Evolutionary conservation across 23 red algal genomes (phyloP).

Genomic region (Gracilaria domingensis): DNA sequence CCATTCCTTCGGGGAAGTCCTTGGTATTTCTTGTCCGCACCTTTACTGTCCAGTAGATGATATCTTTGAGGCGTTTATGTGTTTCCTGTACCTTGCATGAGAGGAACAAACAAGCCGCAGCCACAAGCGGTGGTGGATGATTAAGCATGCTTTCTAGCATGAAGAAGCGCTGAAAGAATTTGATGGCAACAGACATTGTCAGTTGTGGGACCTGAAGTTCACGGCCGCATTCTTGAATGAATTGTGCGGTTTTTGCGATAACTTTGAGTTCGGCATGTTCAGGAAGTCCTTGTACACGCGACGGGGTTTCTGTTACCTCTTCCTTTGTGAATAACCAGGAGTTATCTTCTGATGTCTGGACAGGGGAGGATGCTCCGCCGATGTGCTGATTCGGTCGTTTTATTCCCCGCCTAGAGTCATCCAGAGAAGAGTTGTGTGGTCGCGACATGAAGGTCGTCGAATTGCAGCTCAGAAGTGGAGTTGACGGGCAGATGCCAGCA

Average conservation of each 20-base stretch:
- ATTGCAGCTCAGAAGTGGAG: neutral
- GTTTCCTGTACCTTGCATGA: slow-evolving; percentile 96
- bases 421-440: slow-evolving; percentile 12
- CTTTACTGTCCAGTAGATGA: slow-evolving; percentile 92
- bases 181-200: slow-evolving; percentile 83
- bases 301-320: slow-evolving; percentile 85
- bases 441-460: slow-evolving; percentile 11
- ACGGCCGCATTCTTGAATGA: slow-evolving; percentile 75
- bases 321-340: slow-evolving; percentile 89
- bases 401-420: slow-evolving; percentile 20
- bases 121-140: slow-evolving; percentile 79
- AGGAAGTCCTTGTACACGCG: slow-evolving; percentile 68
- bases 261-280: slow-evolving; percentile 65
- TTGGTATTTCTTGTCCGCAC: slow-evolving; percentile 76
- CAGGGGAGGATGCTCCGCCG: slow-evolving; percentile 2
- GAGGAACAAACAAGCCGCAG: slow-evolving; percentile 90
- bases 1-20: slow-evolving; percentile 93
- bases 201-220: slow-evolving; percentile 75
- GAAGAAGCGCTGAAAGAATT: slow-evolving; percentile 83
- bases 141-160: slow-evolving; percentile 85
- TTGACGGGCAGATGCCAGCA: neutral
- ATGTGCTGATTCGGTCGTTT: slow-evolving; percentile 41
- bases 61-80: slow-evolving; percentile 81
- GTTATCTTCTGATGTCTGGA: slow-evolving; percentile 67
- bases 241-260: slow-evolving; percentile 69